Conservation (phyloP, 257 asterid species). For the Nicotiana attenuata region DNA sequence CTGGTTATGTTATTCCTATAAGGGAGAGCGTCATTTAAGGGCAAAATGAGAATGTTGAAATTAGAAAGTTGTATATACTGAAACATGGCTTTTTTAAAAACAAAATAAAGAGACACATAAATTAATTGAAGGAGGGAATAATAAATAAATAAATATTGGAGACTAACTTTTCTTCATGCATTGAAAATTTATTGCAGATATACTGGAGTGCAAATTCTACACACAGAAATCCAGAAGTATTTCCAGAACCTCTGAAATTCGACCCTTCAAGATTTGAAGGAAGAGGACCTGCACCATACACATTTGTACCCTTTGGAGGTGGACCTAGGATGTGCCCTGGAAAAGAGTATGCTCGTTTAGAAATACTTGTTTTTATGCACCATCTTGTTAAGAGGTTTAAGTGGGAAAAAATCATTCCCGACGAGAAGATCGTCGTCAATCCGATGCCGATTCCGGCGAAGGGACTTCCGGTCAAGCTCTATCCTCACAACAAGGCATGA, state of each 20-base stretch:
- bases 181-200: constrained; percentile 22
- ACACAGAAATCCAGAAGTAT: constrained; percentile 40
- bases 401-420: constrained; percentile 34
- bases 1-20: too few relatives aligned
- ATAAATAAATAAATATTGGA: too few relatives aligned
- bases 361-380: constrained; percentile 53
- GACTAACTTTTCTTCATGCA: too few relatives aligned
- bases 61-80: too few relatives aligned
- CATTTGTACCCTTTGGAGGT: constrained; percentile 59
- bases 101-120: too few relatives aligned
- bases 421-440: constrained; percentile 48
- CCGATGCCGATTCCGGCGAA: constrained; percentile 48
- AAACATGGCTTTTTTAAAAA: too few relatives aligned
- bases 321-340: constrained; percentile 65
- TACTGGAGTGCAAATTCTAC: constrained; percentile 52
- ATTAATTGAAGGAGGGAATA: too few relatives aligned
- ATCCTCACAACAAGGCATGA: constrained; percentile 23
- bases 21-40: too few relatives aligned
- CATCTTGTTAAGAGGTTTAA: constrained; percentile 46
- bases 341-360: constrained; percentile 50
- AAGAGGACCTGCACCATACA: constrained; percentile 50
- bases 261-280: constrained; percentile 59
- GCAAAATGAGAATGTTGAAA: too few relatives aligned
- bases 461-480: constrained; percentile 49
- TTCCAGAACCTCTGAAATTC: constrained; percentile 38